These are phyloP conservation scores for Tripterygium wilfordii DNA, from an alignment of 177 flowering plant genomes.

Conservation along the genomic window DNA sequence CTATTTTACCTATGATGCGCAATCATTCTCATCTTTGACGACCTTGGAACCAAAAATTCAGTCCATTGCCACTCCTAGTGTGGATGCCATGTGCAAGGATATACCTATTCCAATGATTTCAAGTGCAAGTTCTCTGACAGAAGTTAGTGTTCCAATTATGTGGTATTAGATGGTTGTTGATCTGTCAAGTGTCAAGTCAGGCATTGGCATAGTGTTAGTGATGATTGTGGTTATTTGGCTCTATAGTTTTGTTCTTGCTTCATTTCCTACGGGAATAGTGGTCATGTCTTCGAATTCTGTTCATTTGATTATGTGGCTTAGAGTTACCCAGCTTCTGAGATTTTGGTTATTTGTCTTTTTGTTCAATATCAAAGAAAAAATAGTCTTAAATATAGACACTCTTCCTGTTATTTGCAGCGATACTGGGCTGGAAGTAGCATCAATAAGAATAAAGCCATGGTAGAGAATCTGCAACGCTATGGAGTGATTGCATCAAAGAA, in stretches of 20 bases:
- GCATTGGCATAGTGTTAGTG: background rate
- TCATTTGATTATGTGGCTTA: too few relatives aligned
- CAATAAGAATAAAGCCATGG: slow-evolving; percentile 58
- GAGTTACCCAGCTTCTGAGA: too few relatives aligned
- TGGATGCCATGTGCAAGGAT: too few relatives aligned
- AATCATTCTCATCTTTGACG: background rate
- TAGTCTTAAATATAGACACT: too few relatives aligned
- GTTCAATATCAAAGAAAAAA: too few relatives aligned
- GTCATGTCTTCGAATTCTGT: too few relatives aligned
- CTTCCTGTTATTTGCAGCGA: slow-evolving; percentile 34
- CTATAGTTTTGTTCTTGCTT: background rate
- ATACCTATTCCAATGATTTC: too few relatives aligned
- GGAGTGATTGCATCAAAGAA: slow-evolving; percentile 67
- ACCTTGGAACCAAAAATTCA: slow-evolving; percentile 1
- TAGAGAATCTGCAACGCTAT: slow-evolving; percentile 53
- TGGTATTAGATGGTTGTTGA: background rate
- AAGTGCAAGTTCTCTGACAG: background rate
- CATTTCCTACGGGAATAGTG: too few relatives aligned
- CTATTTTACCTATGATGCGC: background rate
- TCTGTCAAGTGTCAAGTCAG: background rate
- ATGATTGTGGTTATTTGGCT: background rate
- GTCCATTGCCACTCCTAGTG: too few relatives aligned
- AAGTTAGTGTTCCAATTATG: background rate
- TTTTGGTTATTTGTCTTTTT: too few relatives aligned
- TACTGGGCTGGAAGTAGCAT: slow-evolving; percentile 39